Evolutionary conservation across 2,329 filamentous ascomycete species (phyloP), one percentile per base, ranked within the genome.

Genomic region (Aspergillus candidus): DNA sequence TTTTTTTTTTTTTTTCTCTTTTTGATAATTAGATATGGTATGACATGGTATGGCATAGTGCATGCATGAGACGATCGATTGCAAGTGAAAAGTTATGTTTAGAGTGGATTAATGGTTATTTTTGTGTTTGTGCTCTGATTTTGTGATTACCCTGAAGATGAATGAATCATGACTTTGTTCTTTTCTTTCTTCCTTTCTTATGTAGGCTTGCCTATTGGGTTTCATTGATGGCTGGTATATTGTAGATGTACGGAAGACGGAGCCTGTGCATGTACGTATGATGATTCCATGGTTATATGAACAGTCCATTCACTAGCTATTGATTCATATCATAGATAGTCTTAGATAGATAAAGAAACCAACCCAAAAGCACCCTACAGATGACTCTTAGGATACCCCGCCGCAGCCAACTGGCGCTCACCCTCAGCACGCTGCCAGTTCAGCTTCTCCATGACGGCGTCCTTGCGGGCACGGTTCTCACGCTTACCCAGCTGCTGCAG

Each of bases 401-500:
- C 57, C 17, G 61, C 60, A 48, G 47, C 52, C 50, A 72, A 48
- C 52, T 72, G 46, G 27, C 60, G 58, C 51, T 69, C 61, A 4
- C 60, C 57, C 55, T 69, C 62, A 29, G 60, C 54, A 22, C 53
- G 62, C 58, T 72, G 70, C 66, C 66, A 68, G 31, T 66, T 56
- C 53, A 72, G 52, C 70, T 72, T 58, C 54, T 68, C 51, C 56
- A 61, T 43, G 40, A 68, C 48, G 50, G 66, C 53, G 60, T 72
- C 62, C 63, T 70, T 65, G 54, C 73, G 55, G 66, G 73, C 47
- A 65, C 72, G 60, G 66, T 78, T 72, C 75, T 79, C 55, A 73
- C 80, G 55, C 72, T 70, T 53, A 63, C 81, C 68, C 69, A 76
- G 59, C 70, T 72, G 67, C 66, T 73, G 51, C 70, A 90, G 69